These are phyloP conservation scores for Nepenthes gracilis DNA, from an alignment of 148 eudicot genomes.

Conservation along the genomic window DNA sequence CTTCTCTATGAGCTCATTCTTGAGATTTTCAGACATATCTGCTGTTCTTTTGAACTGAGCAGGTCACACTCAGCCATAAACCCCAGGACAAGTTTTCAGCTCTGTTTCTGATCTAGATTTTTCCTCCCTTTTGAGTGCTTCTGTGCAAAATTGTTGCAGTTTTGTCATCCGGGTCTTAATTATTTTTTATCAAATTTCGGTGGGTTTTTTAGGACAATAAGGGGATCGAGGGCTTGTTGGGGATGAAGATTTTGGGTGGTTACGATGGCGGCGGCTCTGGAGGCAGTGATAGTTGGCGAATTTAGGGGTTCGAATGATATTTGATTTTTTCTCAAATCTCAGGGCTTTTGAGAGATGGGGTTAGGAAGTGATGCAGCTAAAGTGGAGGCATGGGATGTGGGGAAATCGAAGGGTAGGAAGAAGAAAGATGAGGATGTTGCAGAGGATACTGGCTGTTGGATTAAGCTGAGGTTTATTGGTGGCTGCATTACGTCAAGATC, in stretches of 20 bases:
- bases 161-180: constrained; percentile 27
- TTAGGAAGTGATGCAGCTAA: constrained; percentile 38
- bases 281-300: background rate
- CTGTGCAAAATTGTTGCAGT: constrained; percentile 1
- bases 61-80: background rate
- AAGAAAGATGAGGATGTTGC: constrained; percentile 30
- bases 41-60: constrained; percentile 13
- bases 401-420: constrained; percentile 40
- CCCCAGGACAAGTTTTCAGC: background rate
- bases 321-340: constrained; percentile 14
- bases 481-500: constrained; percentile 91
- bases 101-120: constrained; percentile 34
- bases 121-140: constrained; percentile 4
- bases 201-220: constrained; percentile 10
- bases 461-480: constrained; percentile 60
- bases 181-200: constrained; percentile 13
- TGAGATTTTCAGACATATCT: constrained; percentile 27
- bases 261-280: constrained; percentile 7
- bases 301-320: constrained; percentile 22
- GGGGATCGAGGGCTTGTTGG: constrained; percentile 6
- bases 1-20: constrained; percentile 16
- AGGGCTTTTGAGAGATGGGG: constrained; percentile 48
- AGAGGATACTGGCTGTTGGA: constrained; percentile 80
- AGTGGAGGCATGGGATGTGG: constrained; percentile 52
- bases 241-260: constrained; percentile 10